Evolutionary conservation across 225 moss, liverwort and hornwort genomes (phyloP).

Genomic region (Polytrichum commune): DNA sequence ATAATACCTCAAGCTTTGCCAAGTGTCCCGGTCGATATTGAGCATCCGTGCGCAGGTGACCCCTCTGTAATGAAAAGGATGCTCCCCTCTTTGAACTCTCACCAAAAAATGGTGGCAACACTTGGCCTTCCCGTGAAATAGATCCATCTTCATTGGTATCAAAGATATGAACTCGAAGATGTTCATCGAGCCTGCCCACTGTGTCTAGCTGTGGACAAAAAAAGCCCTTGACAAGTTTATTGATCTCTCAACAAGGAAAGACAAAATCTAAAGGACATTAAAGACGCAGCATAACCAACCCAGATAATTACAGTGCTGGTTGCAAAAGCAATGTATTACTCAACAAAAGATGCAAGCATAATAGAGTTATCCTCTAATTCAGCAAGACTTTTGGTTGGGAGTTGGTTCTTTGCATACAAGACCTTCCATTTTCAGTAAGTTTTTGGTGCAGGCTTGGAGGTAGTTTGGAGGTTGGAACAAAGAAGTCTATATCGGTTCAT

Average conservation of each 20-base stretch:
- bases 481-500: too few species aligned
- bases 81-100: slow-evolving; percentile 64
- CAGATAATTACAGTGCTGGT: not conserved
- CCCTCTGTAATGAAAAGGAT: slow-evolving; percentile 92
- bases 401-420: too few species aligned
- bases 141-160: slow-evolving; percentile 42
- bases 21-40: slow-evolving; percentile 84
- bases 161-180: slow-evolving; percentile 76
- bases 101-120: slow-evolving; percentile 42
- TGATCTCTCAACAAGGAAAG: slow-evolving; percentile 9
- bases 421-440: too few species aligned
- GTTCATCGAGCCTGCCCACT: slow-evolving; percentile 82
- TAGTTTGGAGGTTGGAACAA: too few species aligned
- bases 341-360: too few species aligned
- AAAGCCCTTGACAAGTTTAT: slow-evolving; percentile 12
- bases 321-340: too few species aligned
- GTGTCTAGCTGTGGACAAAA: slow-evolving; percentile 68
- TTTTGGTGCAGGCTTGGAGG: too few species aligned
- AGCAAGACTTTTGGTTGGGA: too few species aligned
- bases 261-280: slow-evolving; percentile 1
- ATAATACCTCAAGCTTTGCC: slow-evolving; percentile 84
- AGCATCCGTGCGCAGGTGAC: slow-evolving; percentile 72
- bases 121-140: slow-evolving; percentile 41
- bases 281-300: slow-evolving; percentile 5
- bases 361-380: too few species aligned